phyloP scores from a whole-genome alignment of 2,329 filamentous ascomycete species.

The Hypoxylon sp. region DNA sequence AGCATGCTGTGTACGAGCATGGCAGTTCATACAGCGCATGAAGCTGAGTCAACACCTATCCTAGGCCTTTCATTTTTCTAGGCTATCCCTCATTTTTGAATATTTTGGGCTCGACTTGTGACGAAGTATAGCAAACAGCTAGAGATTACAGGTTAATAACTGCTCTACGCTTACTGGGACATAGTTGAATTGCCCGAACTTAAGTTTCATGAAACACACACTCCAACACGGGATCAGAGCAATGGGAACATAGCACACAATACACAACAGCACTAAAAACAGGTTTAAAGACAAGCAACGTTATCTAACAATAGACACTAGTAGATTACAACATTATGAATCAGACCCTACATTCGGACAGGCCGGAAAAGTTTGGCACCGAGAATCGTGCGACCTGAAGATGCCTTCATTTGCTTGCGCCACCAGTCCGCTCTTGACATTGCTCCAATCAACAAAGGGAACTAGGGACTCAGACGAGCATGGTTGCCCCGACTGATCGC shows the following conservation, averaged over 20 bases:
- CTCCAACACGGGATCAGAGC: too few relatives aligned
- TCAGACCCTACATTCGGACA: constrained; percentile 56
- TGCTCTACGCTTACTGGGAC: too few relatives aligned
- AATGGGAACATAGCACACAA: not conserved
- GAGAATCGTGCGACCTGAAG: constrained; percentile 46
- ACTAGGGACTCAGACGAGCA: constrained; percentile 28
- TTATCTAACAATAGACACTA: constrained; percentile 57
- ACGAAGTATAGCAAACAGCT: too few relatives aligned
- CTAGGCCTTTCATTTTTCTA: too few relatives aligned
- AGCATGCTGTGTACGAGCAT: too few relatives aligned
- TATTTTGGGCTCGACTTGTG: too few relatives aligned
- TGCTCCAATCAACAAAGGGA: constrained; percentile 42
- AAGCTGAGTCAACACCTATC: too few relatives aligned
- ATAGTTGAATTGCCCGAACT: too few relatives aligned
- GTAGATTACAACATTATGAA: constrained; percentile 64
- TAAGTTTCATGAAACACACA: too few relatives aligned
- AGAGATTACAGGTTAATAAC: too few relatives aligned
- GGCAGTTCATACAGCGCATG: too few relatives aligned
- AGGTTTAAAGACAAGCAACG: constrained; percentile 25
- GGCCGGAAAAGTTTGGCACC: constrained; percentile 43
- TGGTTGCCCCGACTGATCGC: constrained; percentile 16
- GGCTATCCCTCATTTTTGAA: too few relatives aligned
- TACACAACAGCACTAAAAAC: not conserved
- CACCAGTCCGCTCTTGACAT: constrained; percentile 30
- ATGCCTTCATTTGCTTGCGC: constrained; percentile 41